Conservation (phyloP, 805 yeast species). For the Nematodospora valgi region DNA sequence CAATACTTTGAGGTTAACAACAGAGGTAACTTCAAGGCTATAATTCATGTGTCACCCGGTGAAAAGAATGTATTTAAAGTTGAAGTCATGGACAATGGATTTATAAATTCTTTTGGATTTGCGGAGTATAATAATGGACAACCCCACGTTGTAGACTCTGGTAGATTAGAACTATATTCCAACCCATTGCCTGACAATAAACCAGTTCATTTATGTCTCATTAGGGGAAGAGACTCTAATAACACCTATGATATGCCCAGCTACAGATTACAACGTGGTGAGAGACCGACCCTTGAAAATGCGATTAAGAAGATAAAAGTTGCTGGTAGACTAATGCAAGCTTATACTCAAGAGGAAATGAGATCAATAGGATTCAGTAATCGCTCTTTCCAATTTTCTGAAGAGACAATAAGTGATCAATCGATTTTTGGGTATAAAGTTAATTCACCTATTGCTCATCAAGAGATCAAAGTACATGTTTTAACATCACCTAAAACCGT, state of each 20-base stretch:
- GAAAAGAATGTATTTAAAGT: slow-evolving; percentile 50
- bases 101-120: slow-evolving; percentile 25
- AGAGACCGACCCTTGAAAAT: slow-evolving; percentile 63
- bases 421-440: slow-evolving; percentile 31
- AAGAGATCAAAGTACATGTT: slow-evolving; percentile 75
- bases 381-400: slow-evolving; percentile 72
- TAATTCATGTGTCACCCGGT: slow-evolving; percentile 71
- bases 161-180: slow-evolving; percentile 20
- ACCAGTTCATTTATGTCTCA: slow-evolving; percentile 76
- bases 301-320: slow-evolving; percentile 74
- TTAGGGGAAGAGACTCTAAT: slow-evolving; percentile 75
- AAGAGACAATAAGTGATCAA: slow-evolving; percentile 38
- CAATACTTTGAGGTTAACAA: slow-evolving; percentile 65
- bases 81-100: slow-evolving; percentile 43
- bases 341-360: slow-evolving; percentile 91
- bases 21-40: slow-evolving; percentile 72
- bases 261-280: slow-evolving; percentile 43
- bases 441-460: slow-evolving; percentile 53
- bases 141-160: slow-evolving; percentile 21
- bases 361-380: slow-evolving; percentile 70
- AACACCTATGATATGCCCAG: slow-evolving; percentile 67
- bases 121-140: slow-evolving; percentile 14
- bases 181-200: slow-evolving; percentile 60
- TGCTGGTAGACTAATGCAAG: slow-evolving; percentile 86
- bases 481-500: slow-evolving; percentile 64